phyloP scores from a whole-genome alignment of 2,329 filamentous ascomycete species.

The Fusarium cicatricum region DNA sequence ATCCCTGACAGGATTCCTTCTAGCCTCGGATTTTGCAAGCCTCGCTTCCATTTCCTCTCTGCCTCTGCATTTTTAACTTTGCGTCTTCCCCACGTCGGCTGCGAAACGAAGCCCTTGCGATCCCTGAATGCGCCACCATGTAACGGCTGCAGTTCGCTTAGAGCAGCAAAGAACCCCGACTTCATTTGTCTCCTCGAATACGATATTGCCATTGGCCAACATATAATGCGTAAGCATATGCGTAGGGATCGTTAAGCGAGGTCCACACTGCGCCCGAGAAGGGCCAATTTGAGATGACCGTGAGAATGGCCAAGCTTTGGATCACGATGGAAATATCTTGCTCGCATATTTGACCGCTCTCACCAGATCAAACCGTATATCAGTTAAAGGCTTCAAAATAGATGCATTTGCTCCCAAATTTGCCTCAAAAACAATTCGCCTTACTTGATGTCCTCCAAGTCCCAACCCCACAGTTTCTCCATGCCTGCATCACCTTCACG shows the following conservation, averaged over 20 bases:
- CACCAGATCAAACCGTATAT: no score
- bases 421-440: no score
- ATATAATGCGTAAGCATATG: not conserved
- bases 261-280: not conserved
- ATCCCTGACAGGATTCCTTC: constrained; percentile 2
- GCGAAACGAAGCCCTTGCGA: constrained; percentile 30
- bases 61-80: not conserved
- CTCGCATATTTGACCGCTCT: not conserved
- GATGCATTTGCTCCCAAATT: no score
- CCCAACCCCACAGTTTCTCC: constrained; percentile 28
- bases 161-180: not conserved
- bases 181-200: no score
- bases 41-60: not conserved
- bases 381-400: no score
- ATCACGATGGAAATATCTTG: not conserved
- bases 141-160: constrained; percentile 31
- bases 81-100: constrained; percentile 32
- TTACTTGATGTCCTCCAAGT: no score
- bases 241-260: not conserved
- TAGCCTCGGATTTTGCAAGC: not conserved
- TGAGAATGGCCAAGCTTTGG: not conserved
- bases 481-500: constrained; percentile 13
- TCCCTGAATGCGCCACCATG: constrained; percentile 16
- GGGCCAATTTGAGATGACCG: not conserved
- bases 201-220: no score